Evolutionary conservation across 352 stramenopile genomes (phyloP).

Genomic region (Globisporangium acanthophoron): DNA sequence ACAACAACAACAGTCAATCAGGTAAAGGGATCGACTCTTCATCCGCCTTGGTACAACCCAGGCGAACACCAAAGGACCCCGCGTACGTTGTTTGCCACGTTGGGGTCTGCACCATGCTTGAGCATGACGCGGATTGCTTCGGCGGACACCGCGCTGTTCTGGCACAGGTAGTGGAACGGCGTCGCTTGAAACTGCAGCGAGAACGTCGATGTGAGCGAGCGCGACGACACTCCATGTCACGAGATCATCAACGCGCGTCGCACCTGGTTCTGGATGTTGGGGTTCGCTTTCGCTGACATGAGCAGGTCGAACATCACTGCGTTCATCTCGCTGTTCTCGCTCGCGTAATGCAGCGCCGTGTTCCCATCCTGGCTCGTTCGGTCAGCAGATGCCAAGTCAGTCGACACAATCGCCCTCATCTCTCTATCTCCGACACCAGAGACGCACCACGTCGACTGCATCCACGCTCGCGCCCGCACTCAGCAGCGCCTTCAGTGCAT

Average conservation of each 20-base stretch:
- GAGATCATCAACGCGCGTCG: neutral
- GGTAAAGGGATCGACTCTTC: no score
- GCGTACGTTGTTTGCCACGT: conserved; percentile 68
- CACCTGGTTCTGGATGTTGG: conserved; percentile 71
- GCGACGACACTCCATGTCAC: neutral
- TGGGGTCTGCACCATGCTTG: conserved; percentile 60
- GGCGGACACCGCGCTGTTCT: conserved; percentile 46
- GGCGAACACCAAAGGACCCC: neutral
- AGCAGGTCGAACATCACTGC: conserved; percentile 32
- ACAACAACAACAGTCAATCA: neutral
- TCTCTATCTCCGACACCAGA: neutral
- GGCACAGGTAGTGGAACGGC: conserved; percentile 66
- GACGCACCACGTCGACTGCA: conserved; percentile 36
- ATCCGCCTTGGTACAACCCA: neutral
- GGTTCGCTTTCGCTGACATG: conserved; percentile 33
- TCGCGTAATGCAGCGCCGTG: conserved; percentile 53
- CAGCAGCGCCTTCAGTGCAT: conserved; percentile 35
- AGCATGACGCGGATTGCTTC: conserved; percentile 41
- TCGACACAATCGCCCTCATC: neutral
- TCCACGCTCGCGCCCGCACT: conserved; percentile 33
- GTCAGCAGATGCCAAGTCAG: neutral
- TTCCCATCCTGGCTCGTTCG: conserved; percentile 44
- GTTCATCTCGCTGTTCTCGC: conserved; percentile 39
- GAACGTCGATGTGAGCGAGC: neutral
- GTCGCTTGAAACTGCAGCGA: conserved; percentile 59